Evolutionary conservation across 2,329 filamentous ascomycete genomes (phyloP), one percentile per base, ranked within the genome.

Genomic region (Venturia nashicola): DNA sequence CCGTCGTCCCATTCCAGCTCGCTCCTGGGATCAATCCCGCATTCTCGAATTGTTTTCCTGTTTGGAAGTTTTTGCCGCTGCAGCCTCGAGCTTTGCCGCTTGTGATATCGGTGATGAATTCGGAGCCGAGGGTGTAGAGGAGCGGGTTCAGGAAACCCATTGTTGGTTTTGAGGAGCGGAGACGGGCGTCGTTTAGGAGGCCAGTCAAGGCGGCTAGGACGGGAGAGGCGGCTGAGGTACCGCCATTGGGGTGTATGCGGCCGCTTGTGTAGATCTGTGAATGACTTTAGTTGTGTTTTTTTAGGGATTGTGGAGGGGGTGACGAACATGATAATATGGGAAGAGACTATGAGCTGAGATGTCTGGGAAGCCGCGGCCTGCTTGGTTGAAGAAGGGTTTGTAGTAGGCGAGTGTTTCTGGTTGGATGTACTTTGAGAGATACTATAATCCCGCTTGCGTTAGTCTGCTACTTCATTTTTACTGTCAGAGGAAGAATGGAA

Each of bases 121-220:
- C 44, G 36, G 48, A 62, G 9, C 68, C 70, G 18, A 62, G 64
- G 2, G 44, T 20, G 68, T 84, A 84, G 2, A 84, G 68, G 77
- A 79, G 82, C 0, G 82, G 82, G 66, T 84, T 84, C 34, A 84
- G 66, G 74, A 83, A 84, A 0, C 82, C 82, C 64, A 83, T 70
- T 0, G 76, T 70, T 0, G 76, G 68, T 67, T 79, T 76, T 6
- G 78, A 77, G 5, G 71, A 72, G 0, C 74, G 70, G 12, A 84
- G 70, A n/a, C 80, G 76, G 0, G 79, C 81, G 67, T 85, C 83
- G 67, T 86, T 86, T 61, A 86, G 71, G 14, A 86, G 76, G 0
- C 79, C 77, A 34, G 86, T 71, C 23, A 86, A 72, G 2, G 76
- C 79, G 0, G 82, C 81, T 51, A 82, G 80, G 0, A 81, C 74